Evolutionary conservation across 176 grass and related monocot species (phyloP), one percentile per base, ranked within the genome.

Genomic region (Calamus simplicifolius): DNA sequence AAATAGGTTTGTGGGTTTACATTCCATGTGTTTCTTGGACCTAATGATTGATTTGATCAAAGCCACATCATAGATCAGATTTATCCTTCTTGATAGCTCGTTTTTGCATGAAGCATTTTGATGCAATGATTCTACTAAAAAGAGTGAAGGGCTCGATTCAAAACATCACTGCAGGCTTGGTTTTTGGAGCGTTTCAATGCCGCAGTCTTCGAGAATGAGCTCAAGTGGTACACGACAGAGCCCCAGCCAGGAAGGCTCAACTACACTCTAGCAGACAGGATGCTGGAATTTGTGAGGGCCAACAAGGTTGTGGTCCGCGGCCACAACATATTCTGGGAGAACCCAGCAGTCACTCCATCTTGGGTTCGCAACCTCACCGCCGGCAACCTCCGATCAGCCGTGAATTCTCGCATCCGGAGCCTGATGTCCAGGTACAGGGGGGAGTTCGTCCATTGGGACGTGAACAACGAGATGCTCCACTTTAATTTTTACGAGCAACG

Each of bases 401-500:
- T 95, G 3, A 64, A 74, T 0, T 35, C 77, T 0, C 90, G 90
- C 19, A 84, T 95, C 58, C 61, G 56, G 62, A 95, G 90, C 77
- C 77, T 95, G 15, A 50, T 91, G 14, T 79, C 74, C 3, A 79
- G 84, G 69, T 73, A 63, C 30, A 21, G 25, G 18, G 92, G 92
- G 56, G 83, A 97, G 79, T 97, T 97, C 73, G 81, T 81, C 43
- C 92, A 91, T 75, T 97, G 92, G 92, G 92, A 97, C 52, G 92
- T 97, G 0, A 91, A 84, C 83, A 97, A 97, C 61, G 92, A 97
- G 82, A 97, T 97, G 92, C 80, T 97, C 1, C 92, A 97, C 85
- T 88, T 69, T 83, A 85, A 49, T 74, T 97, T 97, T 73, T 97
- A 97, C 64, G 92, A 97, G 79, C 92, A 82, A 75, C 80, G 81